Evolutionary conservation across 768 basidiomycete genomes (phyloP), one percentile per base, ranked within the genome.

Genomic region (Kwoniella newhampshirensis): DNA sequence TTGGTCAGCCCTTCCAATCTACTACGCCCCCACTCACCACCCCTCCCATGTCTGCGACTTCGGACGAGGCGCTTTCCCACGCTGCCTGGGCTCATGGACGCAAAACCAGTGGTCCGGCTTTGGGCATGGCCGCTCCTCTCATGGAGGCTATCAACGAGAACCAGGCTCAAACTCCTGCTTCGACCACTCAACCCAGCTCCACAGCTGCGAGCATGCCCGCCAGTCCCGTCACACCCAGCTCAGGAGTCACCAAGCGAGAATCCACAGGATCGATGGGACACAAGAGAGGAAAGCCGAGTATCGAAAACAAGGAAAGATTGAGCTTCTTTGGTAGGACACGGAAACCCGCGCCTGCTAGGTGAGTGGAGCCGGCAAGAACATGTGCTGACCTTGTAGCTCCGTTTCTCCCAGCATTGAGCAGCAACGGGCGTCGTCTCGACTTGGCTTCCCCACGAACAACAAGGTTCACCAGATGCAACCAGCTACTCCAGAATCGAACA

Each of bases 301-400:
- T 74, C 13, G 77, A 78, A 36, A 67, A 65, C 30, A 67, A 70
- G 37, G 75, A 74, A 37, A 49, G 75, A 42, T 48, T 88, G 59
- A 91, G 90, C 67, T 85, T 94, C 67, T 94, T 96, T 68, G 88
- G 88, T 13, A 81, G 86, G 73, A 78, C 79, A 37, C 79, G 91
- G 63, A 93, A 96, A 73, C 91, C 91, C 0, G 81, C 90, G 63
- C 82, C 85, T 21, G 67, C 79, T 4, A 42, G 40, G 86, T 86
- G 70, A 67, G 86, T 80, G 7, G 28, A 13, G 9, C 45, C n/a
- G 7, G 3, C 26, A n/a, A 26, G 21, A 13, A 32, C 32, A 32
- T 11, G 13, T 8, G 37, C 50, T 51, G 37, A 51, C 37, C 21
- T 25, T 42, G 17, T 23, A 62, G 51, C 32, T 51, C 60, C 20